Evolutionary conservation across 2,329 filamentous ascomycete genomes (phyloP).

Genomic region (Apiospora sp.): DNA sequence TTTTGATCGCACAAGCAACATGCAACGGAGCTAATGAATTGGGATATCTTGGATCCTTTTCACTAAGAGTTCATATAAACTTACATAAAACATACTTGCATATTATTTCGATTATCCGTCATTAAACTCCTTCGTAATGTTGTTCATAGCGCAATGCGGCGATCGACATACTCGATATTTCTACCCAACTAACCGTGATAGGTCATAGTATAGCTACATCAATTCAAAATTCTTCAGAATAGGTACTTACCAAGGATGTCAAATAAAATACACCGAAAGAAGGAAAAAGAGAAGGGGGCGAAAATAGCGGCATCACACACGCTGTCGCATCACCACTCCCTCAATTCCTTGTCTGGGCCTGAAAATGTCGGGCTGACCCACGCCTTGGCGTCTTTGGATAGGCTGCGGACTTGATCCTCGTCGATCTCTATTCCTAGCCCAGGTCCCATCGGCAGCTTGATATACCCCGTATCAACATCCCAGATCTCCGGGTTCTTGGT

Average conservation of each 20-base stretch:
- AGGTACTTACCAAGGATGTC: neutral
- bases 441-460: slow-evolving; percentile 64
- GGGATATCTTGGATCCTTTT: neutral
- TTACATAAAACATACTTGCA: neutral
- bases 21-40: neutral
- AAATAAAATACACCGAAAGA: neutral
- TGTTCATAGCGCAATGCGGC: neutral
- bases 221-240: neutral
- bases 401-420: slow-evolving; percentile 69
- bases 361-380: slow-evolving; percentile 74
- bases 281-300: too few species aligned
- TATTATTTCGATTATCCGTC: neutral
- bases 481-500: slow-evolving; percentile 70
- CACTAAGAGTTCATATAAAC: neutral
- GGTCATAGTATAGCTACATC: neutral
- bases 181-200: neutral
- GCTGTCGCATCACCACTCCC: slow-evolving; percentile 66
- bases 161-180: neutral
- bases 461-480: slow-evolving; percentile 71
- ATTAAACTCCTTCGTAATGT: neutral
- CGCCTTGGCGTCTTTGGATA: slow-evolving; percentile 64
- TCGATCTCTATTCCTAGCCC: slow-evolving; percentile 76
- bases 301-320: neutral
- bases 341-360: slow-evolving; percentile 70
- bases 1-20: neutral